Conservation (phyloP, 306 rosid genomes). For the Cicer chorassanicum region DNA sequence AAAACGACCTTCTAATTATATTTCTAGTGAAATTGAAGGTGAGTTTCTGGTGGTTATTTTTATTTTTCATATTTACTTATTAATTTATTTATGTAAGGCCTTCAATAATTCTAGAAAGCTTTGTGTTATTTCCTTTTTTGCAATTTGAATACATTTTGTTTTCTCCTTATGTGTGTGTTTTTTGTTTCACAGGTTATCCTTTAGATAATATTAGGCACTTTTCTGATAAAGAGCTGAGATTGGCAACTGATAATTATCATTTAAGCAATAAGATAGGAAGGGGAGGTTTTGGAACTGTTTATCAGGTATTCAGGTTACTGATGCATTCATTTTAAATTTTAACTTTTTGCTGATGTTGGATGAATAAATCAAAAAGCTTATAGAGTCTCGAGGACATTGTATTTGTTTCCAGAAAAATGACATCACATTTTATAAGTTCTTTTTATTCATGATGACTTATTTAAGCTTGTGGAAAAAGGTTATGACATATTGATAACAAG, state of each 20-base stretch:
- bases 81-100: background rate
- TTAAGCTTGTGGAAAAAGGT: too few species aligned
- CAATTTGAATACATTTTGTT: too few species aligned
- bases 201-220: constrained; percentile 60
- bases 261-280: constrained; percentile 73
- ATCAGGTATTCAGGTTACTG: constrained; percentile 61
- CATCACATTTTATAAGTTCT: constrained; percentile 8
- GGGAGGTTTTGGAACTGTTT: constrained; percentile 95
- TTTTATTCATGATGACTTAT: too few species aligned
- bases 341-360: background rate
- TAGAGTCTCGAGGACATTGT: background rate
- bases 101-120: constrained; percentile 29
- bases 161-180: too few species aligned
- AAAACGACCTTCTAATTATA: constrained; percentile 14
- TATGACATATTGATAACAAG: too few species aligned
- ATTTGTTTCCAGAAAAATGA: constrained; percentile 12
- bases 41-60: constrained; percentile 37
- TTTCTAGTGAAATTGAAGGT: constrained; percentile 60
- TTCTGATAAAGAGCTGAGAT: constrained; percentile 70
- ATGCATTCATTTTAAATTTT: background rate
- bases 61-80: background rate
- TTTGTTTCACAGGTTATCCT: constrained; percentile 55
- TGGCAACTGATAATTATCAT: constrained; percentile 78
- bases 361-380: too few species aligned
- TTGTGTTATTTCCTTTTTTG: background rate